Conservation (phyloP, 805 yeast genomes). For the Jamesozyma piceae region DNA sequence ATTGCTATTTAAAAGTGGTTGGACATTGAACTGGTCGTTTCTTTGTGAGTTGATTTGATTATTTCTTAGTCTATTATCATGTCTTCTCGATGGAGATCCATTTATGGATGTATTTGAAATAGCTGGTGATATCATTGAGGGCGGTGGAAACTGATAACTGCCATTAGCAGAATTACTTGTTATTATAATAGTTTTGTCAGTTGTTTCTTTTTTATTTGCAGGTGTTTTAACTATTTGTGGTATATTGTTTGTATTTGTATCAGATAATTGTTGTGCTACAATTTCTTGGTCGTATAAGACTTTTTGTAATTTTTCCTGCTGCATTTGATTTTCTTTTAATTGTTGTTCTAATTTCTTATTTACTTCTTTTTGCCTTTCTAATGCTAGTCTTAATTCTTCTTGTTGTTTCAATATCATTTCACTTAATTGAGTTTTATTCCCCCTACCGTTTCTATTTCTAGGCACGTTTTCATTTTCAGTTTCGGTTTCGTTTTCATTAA, state of each 20-base stretch:
- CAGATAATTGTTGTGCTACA: slow-evolving; percentile 1
- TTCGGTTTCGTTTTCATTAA: not conserved
- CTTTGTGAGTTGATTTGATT: slow-evolving; percentile 1
- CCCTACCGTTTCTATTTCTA: not conserved
- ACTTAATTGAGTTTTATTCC: not conserved
- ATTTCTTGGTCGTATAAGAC: slow-evolving; percentile 18
- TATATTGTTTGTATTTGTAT: not conserved
- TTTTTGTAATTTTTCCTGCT: slow-evolving; percentile 24
- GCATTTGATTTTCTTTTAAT: slow-evolving; percentile 20
- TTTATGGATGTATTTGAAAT: slow-evolving; percentile 19
- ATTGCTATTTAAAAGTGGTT: not conserved
- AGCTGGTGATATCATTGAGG: slow-evolving; percentile 15
- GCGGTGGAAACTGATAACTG: slow-evolving; percentile 30
- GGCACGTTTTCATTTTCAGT: not conserved
- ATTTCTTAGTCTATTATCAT: not conserved
- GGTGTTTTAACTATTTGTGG: slow-evolving; percentile 11
- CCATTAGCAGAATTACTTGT: slow-evolving; percentile 27
- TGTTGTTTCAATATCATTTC: slow-evolving; percentile 22
- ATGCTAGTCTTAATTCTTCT: slow-evolving; percentile 24
- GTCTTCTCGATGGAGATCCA: slow-evolving; percentile 17
- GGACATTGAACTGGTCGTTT: not conserved
- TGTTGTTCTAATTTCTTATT: slow-evolving; percentile 25
- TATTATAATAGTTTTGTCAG: slow-evolving; percentile 17
- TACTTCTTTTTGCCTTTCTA: slow-evolving; percentile 26
- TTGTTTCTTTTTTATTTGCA: slow-evolving; percentile 1